Evolutionary conservation across 352 stramenopile species (phyloP), one percentile per base, ranked within the genome.

Genomic region (Globisporangium recalcitrans): DNA sequence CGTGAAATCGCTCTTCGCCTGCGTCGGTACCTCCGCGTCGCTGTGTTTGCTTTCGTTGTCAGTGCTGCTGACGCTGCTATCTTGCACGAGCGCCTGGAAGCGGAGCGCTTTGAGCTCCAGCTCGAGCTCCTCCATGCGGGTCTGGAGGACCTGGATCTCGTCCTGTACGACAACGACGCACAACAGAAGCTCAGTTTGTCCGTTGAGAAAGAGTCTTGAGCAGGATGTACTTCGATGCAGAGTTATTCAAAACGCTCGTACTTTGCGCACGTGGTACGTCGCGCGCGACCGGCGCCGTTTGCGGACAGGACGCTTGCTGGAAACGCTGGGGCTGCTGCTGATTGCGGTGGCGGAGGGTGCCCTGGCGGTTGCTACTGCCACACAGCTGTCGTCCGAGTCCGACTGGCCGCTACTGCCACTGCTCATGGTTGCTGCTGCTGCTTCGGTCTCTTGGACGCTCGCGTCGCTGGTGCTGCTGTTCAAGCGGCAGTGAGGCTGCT

Each of bases 51-150:
- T 2, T 19, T 40, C 34, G 34, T 9, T 40, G 34, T 13, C 6
- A 27, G n/a, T 26, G 26, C 8, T 24, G 19, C 4, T 49, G 42
- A 5, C 67, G 51, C 74, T 75, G 29, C 62, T 71, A 53, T 40
- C 34, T 16, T 80, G 70, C 16, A 74, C 14, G 11, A 67, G 64
- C 24, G 54, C 24, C 36, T 60, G 54, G 36, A 60, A 60, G 38
- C 47, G 46, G 38, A 60, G 54, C 22, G 36, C 54, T 19, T 52
- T n/a, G 38, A 60, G 54, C 54, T 60, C 54, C 5, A 61, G 55
- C n/a, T 61, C 55, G 38, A 61, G 55, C 38, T 52, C 55, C 3
- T 61, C 36, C 38, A 52, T 52, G 55, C 55, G 55, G 0, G 2
- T 24, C 29, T 61, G 55, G 24, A 61, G 26, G 24, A 31, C n/a